Percentiles rank a stretch among this genome's conserved stretches.
phyloP scores from a whole-genome alignment of 2,329 filamentous ascomycete species.

The Neonectria faginata region DNA sequence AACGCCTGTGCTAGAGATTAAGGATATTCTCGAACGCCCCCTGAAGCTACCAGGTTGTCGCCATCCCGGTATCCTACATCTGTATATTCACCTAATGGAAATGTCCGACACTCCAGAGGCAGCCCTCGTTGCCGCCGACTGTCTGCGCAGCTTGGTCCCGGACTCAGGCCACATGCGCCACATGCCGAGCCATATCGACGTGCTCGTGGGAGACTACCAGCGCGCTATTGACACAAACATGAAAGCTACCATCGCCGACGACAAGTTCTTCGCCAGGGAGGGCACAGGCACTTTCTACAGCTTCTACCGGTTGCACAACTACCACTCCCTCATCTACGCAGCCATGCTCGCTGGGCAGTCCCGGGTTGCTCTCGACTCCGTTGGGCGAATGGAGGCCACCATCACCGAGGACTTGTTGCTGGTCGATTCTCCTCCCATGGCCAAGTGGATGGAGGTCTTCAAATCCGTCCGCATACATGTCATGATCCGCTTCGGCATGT shows the following conservation, averaged over 20 bases:
- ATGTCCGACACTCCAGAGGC: slow-evolving; percentile 76
- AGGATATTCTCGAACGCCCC: slow-evolving; percentile 55
- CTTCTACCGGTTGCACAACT: slow-evolving; percentile 79
- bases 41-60: slow-evolving; percentile 54
- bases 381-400: slow-evolving; percentile 67
- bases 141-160: slow-evolving; percentile 72
- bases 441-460: slow-evolving; percentile 82
- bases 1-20: slow-evolving; percentile 46
- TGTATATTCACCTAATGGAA: slow-evolving; percentile 84
- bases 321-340: slow-evolving; percentile 80
- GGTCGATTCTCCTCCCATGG: slow-evolving; percentile 77
- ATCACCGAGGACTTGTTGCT: slow-evolving; percentile 73
- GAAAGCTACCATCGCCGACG: slow-evolving; percentile 74
- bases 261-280: slow-evolving; percentile 69
- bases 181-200: slow-evolving; percentile 82
- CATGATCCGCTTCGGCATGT: slow-evolving; percentile 78
- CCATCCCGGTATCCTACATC: slow-evolving; percentile 76
- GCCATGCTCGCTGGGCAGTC: slow-evolving; percentile 82
- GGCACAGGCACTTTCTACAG: slow-evolving; percentile 80
- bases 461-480: slow-evolving; percentile 75
- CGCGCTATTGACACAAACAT: slow-evolving; percentile 75
- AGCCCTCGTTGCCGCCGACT: slow-evolving; percentile 70
- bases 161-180: slow-evolving; percentile 78
- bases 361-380: slow-evolving; percentile 70
- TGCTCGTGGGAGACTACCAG: slow-evolving; percentile 76